Percentiles rank a stretch among this genome's conserved stretches.
phyloP scores from a whole-genome alignment of 1,139 yeast genomes.

The Pneumocystis sp. region DNA sequence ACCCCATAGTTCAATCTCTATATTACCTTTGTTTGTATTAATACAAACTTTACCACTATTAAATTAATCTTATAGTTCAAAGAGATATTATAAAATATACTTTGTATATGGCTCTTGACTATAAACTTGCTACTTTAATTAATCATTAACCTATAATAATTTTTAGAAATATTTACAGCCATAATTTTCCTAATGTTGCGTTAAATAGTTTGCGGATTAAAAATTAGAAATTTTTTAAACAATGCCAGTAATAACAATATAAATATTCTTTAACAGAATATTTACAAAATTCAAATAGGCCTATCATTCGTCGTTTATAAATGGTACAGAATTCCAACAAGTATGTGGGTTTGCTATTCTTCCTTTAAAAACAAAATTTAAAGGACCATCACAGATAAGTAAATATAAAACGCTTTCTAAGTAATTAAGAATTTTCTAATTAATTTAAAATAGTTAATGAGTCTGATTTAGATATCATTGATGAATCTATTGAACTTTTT shows the following conservation, averaged over 20 bases:
- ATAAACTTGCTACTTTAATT: neutral
- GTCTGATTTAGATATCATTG: constrained; percentile 78
- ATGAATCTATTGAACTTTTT: constrained; percentile 78
- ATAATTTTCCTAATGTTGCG: neutral
- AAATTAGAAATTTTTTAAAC: neutral
- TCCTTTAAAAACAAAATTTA: constrained; percentile 66
- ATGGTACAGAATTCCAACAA: constrained; percentile 25
- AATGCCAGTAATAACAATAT: neutral
- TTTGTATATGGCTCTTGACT: neutral
- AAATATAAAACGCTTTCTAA: neutral
- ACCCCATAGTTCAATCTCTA: constrained; percentile 56
- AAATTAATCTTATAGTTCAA: neutral
- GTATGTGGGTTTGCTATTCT: constrained; percentile 57
- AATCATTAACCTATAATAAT: neutral
- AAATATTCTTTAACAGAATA: neutral
- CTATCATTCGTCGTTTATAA: constrained; percentile 77
- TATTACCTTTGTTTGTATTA: constrained; percentile 43
- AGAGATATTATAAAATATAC: neutral
- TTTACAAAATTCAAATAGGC: constrained; percentile 32
- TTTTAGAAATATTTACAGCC: neutral
- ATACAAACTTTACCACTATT: constrained; percentile 32
- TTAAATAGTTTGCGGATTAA: neutral
- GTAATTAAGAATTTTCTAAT: neutral
- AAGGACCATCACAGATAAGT: constrained; percentile 87
- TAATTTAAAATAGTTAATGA: neutral